Conservation (phyloP, 768 basidiomycete species). For the Suillus occidentalis region DNA sequence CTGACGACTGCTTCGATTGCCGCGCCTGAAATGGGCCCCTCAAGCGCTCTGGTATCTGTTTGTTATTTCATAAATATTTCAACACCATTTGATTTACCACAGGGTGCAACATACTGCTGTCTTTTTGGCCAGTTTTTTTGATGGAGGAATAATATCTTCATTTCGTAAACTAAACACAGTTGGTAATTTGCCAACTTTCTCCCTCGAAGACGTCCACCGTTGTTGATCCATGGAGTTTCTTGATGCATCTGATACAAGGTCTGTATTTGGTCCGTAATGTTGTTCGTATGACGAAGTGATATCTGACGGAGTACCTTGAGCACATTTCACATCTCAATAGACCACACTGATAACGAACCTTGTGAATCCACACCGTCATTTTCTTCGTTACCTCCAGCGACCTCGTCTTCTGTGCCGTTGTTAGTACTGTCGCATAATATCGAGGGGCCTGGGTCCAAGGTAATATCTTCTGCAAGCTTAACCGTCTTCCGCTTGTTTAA, state of each 20-base stretch:
- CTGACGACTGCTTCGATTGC: conserved; percentile 53
- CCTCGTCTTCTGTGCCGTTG: conserved; percentile 24
- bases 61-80: neutral
- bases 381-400: conserved; percentile 30
- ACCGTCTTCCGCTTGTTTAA: conserved; percentile 65
- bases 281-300: conserved; percentile 57
- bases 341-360: conserved; percentile 12
- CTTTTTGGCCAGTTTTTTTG: conserved; percentile 26
- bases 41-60: conserved; percentile 59
- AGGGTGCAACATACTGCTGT: conserved; percentile 19
- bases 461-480: conserved; percentile 29
- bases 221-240: conserved; percentile 53
- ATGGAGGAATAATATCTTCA: conserved; percentile 35
- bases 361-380: conserved; percentile 30
- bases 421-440: conserved; percentile 6
- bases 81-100: neutral
- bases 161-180: conserved; percentile 48
- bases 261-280: conserved; percentile 69
- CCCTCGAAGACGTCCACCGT: conserved; percentile 55
- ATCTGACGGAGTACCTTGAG: conserved; percentile 7
- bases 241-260: conserved; percentile 47
- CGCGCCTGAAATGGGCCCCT: conserved; percentile 52
- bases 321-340: no score
- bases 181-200: conserved; percentile 52
- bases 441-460: conserved; percentile 12